phyloP scores from a whole-genome alignment of 371 early-diverging fungal genomes.

The Cokeromyces recurvatus region DNA sequence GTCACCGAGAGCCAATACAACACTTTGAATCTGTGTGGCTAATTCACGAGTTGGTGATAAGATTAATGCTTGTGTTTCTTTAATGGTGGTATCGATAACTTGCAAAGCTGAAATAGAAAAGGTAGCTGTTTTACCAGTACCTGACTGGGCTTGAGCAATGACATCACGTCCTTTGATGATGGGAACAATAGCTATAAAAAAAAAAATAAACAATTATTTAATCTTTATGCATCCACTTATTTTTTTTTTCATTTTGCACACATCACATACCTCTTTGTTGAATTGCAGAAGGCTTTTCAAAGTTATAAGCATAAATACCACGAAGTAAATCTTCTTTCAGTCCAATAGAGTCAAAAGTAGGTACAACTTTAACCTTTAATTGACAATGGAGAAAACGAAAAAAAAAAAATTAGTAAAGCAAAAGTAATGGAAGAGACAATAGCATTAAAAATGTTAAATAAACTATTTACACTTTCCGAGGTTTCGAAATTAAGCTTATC shows the following conservation, averaged over 20 bases:
- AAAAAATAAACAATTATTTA: too few species aligned
- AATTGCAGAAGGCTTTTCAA: slow-evolving; percentile 95
- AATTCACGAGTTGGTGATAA: slow-evolving; percentile 99
- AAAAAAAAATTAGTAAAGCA: not conserved
- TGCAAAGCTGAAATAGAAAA: slow-evolving; percentile 98
- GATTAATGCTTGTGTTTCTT: slow-evolving; percentile 95
- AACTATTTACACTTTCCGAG: slow-evolving; percentile 56
- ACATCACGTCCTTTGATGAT: slow-evolving; percentile 94
- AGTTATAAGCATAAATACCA: slow-evolving; percentile 96
- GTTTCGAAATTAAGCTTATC: slow-evolving; percentile 64
- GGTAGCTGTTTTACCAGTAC: slow-evolving; percentile 99
- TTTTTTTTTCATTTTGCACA: too few species aligned
- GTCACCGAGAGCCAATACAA: slow-evolving; percentile 90
- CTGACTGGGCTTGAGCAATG: slow-evolving; percentile 99
- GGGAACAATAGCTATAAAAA: slow-evolving; percentile 78
- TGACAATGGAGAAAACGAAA: not conserved
- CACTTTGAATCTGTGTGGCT: slow-evolving; percentile 95
- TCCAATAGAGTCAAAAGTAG: slow-evolving; percentile 90
- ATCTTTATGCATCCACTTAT: too few species aligned
- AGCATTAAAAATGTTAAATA: too few species aligned
- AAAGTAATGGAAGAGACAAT: not conserved
- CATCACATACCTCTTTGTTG: slow-evolving; percentile 84
- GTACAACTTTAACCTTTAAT: slow-evolving; percentile 62
- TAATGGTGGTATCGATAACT: slow-evolving; percentile 76
- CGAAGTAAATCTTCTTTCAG: slow-evolving; percentile 94